Evolutionary conservation across 371 early-diverging fungal genomes (phyloP).

Genomic region (Cokeromyces recurvatus): DNA sequence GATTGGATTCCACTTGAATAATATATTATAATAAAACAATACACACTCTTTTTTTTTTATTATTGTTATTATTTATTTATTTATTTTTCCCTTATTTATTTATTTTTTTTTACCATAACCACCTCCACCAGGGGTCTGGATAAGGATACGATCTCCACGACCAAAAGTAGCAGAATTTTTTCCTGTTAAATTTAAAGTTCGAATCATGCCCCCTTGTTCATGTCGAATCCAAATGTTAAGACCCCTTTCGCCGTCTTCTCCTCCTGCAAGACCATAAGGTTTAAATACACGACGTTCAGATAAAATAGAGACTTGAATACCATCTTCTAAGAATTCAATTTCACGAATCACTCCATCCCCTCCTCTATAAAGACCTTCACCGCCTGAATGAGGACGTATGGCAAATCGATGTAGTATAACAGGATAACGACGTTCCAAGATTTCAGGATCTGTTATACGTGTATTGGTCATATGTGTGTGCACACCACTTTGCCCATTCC

Average conservation of each 20-base stretch:
- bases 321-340: slow-evolving; percentile 70
- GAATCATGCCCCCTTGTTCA: slow-evolving; percentile 18
- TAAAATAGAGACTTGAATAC: slow-evolving; percentile 84
- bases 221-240: slow-evolving; percentile 75
- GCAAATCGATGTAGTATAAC: slow-evolving; percentile 86
- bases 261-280: slow-evolving; percentile 91
- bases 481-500: slow-evolving; percentile 82
- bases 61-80: no score
- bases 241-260: slow-evolving; percentile 70
- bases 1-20: slow-evolving; percentile 68
- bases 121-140: slow-evolving; percentile 94
- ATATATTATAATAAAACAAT: background rate
- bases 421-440: slow-evolving; percentile 91
- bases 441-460: slow-evolving; percentile 95
- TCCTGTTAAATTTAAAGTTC: slow-evolving; percentile 73
- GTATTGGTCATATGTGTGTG: slow-evolving; percentile 96
- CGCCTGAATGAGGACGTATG: slow-evolving; percentile 78
- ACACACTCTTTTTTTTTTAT: no score
- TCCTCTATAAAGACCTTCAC: slow-evolving; percentile 72
- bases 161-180: slow-evolving; percentile 79
- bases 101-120: slow-evolving; percentile 52
- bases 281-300: slow-evolving; percentile 88
- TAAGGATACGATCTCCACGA: slow-evolving; percentile 74
- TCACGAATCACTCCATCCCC: slow-evolving; percentile 89
- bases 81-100: no score